Conservation (phyloP, 331 rosid genomes). For the Cydonia oblonga region DNA sequence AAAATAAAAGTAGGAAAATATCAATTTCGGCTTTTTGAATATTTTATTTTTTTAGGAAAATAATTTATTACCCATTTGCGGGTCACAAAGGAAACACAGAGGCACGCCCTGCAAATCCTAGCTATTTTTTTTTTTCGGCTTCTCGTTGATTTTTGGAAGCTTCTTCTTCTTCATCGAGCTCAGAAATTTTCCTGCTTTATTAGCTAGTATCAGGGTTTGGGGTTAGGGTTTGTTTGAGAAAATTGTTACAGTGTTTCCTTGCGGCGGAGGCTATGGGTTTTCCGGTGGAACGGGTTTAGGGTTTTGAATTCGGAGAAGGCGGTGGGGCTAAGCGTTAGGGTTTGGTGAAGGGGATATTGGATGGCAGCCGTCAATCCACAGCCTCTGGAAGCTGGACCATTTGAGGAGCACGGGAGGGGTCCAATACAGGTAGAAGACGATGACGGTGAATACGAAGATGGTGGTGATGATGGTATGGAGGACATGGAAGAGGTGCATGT, state of each 20-base stretch:
- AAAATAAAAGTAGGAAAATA: background rate
- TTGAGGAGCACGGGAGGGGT: constrained; percentile 31
- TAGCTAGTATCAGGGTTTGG: background rate
- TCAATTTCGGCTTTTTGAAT: background rate
- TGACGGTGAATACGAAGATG: constrained; percentile 38
- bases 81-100: constrained; percentile 28
- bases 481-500: constrained; percentile 43
- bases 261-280: background rate
- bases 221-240: constrained; percentile 15
- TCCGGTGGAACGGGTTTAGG: constrained; percentile 40
- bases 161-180: constrained; percentile 26
- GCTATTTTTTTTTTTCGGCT: too few species aligned
- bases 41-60: background rate
- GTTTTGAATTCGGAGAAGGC: constrained; percentile 24
- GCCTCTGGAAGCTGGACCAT: constrained; percentile 54
- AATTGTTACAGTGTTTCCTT: background rate
- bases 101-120: constrained; percentile 19
- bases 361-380: constrained; percentile 73
- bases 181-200: background rate
- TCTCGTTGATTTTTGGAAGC: constrained; percentile 17
- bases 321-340: background rate
- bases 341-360: constrained; percentile 2
- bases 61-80: constrained; percentile 23
- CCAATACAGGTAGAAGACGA: constrained; percentile 33
- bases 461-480: constrained; percentile 47